Evolutionary conservation across 1,284 basidiomycete species (phyloP).

Genomic region (Tilletia caries): DNA sequence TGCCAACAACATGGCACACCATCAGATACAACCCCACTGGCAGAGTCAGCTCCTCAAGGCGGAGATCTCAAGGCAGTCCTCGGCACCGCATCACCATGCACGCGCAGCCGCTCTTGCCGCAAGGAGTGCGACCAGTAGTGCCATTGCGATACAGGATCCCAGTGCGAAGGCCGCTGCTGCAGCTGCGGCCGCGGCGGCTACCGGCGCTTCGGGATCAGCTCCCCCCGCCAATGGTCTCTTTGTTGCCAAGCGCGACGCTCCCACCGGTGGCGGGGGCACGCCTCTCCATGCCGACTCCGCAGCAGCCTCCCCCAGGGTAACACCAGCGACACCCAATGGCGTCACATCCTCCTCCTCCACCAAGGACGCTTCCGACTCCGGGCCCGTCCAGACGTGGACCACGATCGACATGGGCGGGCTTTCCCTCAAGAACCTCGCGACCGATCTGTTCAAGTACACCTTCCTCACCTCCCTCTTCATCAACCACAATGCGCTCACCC

Average conservation of each 20-base stretch:
- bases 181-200: conserved; percentile 6
- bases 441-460: conserved; percentile 78
- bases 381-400: conserved; percentile 64
- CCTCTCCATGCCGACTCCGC: neutral
- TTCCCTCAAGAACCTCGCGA: conserved; percentile 82
- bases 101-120: conserved; percentile 61
- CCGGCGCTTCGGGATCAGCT: conserved; percentile 9
- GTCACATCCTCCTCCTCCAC: neutral
- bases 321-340: neutral
- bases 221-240: conserved; percentile 55
- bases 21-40: conserved; percentile 40
- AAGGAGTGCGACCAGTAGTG: conserved; percentile 57
- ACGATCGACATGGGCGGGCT: conserved; percentile 96
- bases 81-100: conserved; percentile 61
- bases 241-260: conserved; percentile 39
- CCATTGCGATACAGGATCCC: conserved; percentile 57
- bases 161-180: conserved; percentile 51
- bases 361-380: neutral
- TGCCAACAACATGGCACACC: conserved; percentile 17
- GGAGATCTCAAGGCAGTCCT: conserved; percentile 58
- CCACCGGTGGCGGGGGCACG: conserved; percentile 23
- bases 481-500: conserved; percentile 85
- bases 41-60: conserved; percentile 49
- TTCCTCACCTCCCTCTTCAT: conserved; percentile 95
- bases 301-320: neutral